phyloP scores from a whole-genome alignment of 306 rosid genomes.

The Canavalia ensiformis region DNA sequence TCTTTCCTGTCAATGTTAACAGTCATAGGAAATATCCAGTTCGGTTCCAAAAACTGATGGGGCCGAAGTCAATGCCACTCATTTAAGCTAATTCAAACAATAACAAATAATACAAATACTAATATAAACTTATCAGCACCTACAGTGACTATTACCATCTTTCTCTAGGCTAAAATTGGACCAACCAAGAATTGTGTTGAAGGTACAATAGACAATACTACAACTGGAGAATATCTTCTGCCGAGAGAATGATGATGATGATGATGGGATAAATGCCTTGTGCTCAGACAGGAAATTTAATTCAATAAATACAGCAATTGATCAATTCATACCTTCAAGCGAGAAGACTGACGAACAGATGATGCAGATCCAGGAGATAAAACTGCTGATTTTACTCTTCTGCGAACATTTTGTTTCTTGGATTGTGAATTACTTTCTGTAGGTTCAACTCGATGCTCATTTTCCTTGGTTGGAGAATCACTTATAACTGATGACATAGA shows the following conservation, averaged over 20 bases:
- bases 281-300: slow-evolving; percentile 18
- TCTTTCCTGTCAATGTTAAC: background rate
- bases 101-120: background rate
- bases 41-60: background rate
- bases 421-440: slow-evolving; percentile 47
- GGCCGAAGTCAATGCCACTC: slow-evolving; percentile 14
- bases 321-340: slow-evolving; percentile 61
- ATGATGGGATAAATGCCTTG: background rate
- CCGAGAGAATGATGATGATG: slow-evolving; percentile 1
- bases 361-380: slow-evolving; percentile 66
- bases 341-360: slow-evolving; percentile 76
- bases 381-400: slow-evolving; percentile 47
- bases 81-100: background rate
- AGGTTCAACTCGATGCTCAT: slow-evolving; percentile 54
- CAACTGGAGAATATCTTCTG: slow-evolving; percentile 27
- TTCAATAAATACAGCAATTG: slow-evolving; percentile 21
- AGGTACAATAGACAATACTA: slow-evolving; percentile 22
- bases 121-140: slow-evolving; percentile 2
- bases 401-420: slow-evolving; percentile 57
- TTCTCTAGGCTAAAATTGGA: slow-evolving; percentile 10
- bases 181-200: slow-evolving; percentile 1
- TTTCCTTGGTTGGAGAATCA: slow-evolving; percentile 59
- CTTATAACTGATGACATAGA: slow-evolving; percentile 66
- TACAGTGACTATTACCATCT: background rate
- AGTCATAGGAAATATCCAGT: slow-evolving; percentile 7